Evolutionary conservation across 2,329 filamentous ascomycete species (phyloP).

Genomic region (Scytalidium sp.): DNA sequence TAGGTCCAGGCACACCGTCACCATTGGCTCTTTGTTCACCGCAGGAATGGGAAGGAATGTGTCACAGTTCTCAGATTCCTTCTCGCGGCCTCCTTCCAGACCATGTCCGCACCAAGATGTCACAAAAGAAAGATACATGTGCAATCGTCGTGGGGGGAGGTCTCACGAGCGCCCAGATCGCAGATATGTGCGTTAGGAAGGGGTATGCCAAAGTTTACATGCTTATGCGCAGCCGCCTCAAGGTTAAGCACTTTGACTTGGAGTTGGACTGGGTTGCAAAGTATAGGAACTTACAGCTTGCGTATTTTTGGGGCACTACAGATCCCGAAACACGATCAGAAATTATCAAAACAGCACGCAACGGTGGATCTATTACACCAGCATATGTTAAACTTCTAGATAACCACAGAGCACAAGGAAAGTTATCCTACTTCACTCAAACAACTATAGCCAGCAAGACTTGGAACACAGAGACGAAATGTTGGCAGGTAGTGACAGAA

Average conservation of each 20-base stretch:
- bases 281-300: constrained; percentile 74
- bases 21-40: constrained; percentile 35
- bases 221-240: constrained; percentile 57
- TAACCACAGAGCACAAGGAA: constrained; percentile 49
- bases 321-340: constrained; percentile 65
- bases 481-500: constrained; percentile 50
- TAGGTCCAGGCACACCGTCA: constrained; percentile 51
- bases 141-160: constrained; percentile 73
- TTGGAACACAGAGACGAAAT: constrained; percentile 45
- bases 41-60: constrained; percentile 14
- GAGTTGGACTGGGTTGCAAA: constrained; percentile 78
- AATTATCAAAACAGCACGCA: constrained; percentile 63
- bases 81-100: constrained; percentile 10
- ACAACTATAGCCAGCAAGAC: constrained; percentile 51
- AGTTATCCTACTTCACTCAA: constrained; percentile 52
- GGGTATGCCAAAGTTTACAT: constrained; percentile 69
- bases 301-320: constrained; percentile 74
- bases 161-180: constrained; percentile 71
- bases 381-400: constrained; percentile 64
- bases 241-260: constrained; percentile 75
- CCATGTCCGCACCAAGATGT: constrained; percentile 50
- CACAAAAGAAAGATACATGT: constrained; percentile 48
- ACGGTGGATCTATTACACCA: constrained; percentile 72
- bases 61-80: constrained; percentile 5
- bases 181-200: constrained; percentile 61